A percentile compares a stretch with the other conserved stretches of the same genome.
phyloP scores from a whole-genome alignment of 2,329 filamentous ascomycete genomes.

The Sporothrix brunneoviolacea region DNA sequence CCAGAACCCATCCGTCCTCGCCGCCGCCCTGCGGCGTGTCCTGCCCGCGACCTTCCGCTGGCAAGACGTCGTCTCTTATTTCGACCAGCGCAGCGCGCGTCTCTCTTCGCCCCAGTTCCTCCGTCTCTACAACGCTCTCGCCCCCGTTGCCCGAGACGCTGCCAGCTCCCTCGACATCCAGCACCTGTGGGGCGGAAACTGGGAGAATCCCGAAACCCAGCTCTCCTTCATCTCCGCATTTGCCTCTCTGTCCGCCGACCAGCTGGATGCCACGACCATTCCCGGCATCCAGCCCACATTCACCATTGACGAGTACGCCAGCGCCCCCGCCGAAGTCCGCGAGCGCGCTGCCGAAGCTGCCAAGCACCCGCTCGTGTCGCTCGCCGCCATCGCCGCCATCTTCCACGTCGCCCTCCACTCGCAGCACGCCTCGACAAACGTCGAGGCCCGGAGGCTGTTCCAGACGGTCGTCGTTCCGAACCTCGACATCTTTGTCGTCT shows the following conservation, averaged over 20 bases:
- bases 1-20: slow-evolving; percentile 46
- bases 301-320: slow-evolving; percentile 49
- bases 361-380: slow-evolving; percentile 80
- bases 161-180: slow-evolving; percentile 72
- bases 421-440: slow-evolving; percentile 53
- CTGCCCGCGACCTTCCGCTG: slow-evolving; percentile 59
- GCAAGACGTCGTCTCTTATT: slow-evolving; percentile 67
- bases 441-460: slow-evolving; percentile 59
- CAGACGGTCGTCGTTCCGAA: slow-evolving; percentile 65
- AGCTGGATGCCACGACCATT: slow-evolving; percentile 79
- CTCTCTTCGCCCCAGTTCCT: slow-evolving; percentile 77
- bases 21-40: slow-evolving; percentile 58
- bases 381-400: slow-evolving; percentile 69
- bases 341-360: slow-evolving; percentile 56
- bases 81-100: slow-evolving; percentile 72
- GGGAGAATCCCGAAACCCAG: slow-evolving; percentile 81
- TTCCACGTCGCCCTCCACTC: slow-evolving; percentile 59
- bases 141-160: slow-evolving; percentile 60
- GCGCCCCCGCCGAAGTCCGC: slow-evolving; percentile 42
- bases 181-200: slow-evolving; percentile 80
- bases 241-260: slow-evolving; percentile 64
- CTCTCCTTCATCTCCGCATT: slow-evolving; percentile 91
- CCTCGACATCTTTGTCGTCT: slow-evolving; percentile 71
- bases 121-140: slow-evolving; percentile 69
- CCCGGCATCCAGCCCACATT: slow-evolving; percentile 76